Base-by-base conservation (phyloP, 108 stramenopile genomes). In the Chaetoceros tenuissimus region DNA sequence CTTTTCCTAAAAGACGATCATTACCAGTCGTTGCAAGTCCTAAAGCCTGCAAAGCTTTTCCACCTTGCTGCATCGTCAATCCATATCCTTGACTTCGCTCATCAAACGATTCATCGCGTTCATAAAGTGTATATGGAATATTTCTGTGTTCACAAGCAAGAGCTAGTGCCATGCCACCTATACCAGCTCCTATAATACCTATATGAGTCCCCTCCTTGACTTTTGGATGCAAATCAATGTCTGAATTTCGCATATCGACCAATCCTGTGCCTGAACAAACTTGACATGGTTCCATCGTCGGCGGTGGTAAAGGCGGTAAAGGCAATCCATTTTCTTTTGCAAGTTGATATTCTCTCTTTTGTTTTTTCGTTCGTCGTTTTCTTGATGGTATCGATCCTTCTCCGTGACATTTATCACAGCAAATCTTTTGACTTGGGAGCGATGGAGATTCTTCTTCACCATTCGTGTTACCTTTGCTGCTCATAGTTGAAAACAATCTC, bases 21-120 rank as follows among this genome's bases (percentile, higher is more conserved):
- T 31, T 50, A 29, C 20, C 60, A 55, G 50, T 77, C 59, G 28
- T 55, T 53, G 25, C 46, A 47, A 71, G 66, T n/a, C 89, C 88
- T 22, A 94, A 68, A 17, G 68, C 59, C 45, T 62, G 59, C 46
- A 95, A 56, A 19, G 90, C 89, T 29, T 78, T 67, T 21, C 71
- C 64, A 21, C 85, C 94, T 66, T 95, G 94, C 62, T 95, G 94
- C 70, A 95, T 73, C 1, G 94, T 95, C 19, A 95, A 63, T 8
- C 89, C 94, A 57, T 95, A 95, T 21, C 87, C 89, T 60, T 89
- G 87, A 3, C 51, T 55, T 46, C 93, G 77, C 49, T 85, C 75
- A 31, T 60, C 62, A 51, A 85, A 88, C 24, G 71, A 64, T 24
- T 53, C 46, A 62, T 95, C 94, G n/a, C 80, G 69, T 59, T 95